Evolutionary conservation across 2,329 filamentous ascomycete species (phyloP), one percentile per base, ranked within the genome.

Genomic region (Fusarium phyllophilum): DNA sequence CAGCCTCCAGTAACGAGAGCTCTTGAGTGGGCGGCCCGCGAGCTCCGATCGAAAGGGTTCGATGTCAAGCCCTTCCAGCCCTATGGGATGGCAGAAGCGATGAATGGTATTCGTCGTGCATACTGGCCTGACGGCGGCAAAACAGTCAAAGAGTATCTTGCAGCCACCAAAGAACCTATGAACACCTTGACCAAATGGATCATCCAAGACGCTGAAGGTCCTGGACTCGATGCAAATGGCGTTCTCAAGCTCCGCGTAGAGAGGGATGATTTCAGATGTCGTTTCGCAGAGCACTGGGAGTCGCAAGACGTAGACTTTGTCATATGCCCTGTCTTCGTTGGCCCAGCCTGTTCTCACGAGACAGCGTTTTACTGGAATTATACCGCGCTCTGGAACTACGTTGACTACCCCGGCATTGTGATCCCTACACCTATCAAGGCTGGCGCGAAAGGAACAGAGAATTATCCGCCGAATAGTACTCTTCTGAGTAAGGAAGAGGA

Each of bases 1-100:
- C 83, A 85, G 39, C 83, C 83, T 2, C 83, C 84, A 0, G 80
- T 84, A 0, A 76, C 61, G 3, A 78, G 78, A 6, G 82, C 83
- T 10, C 74, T 84, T 17, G 58, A 75, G 20, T 85, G 83, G 83
- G 82, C 79, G 33, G n/a, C 48, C 22, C 18, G 31, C 0, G 31
- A 51, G 11, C 31, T 64, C 1, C 36, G 31, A 14, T 29, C 56
- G 0, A 52, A 57, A 1, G 34, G 41, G 4, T 63, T 75, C 9
- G 46, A 48, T 6, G 14, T 74, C 15, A 77, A 71, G 6, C 26
- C 36, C 8, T 77, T 77, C 12, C 42, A 62, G 12, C 68, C 75
- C 1, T 74, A 66, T 5, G 48, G 42, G 5, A 57, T 29, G 4
- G 54, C 46, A n/a, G 60, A 74, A 4, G 75, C 75, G 0, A 73